Conservation (phyloP, 768 basidiomycete species). For the Hericium erinaceus region DNA sequence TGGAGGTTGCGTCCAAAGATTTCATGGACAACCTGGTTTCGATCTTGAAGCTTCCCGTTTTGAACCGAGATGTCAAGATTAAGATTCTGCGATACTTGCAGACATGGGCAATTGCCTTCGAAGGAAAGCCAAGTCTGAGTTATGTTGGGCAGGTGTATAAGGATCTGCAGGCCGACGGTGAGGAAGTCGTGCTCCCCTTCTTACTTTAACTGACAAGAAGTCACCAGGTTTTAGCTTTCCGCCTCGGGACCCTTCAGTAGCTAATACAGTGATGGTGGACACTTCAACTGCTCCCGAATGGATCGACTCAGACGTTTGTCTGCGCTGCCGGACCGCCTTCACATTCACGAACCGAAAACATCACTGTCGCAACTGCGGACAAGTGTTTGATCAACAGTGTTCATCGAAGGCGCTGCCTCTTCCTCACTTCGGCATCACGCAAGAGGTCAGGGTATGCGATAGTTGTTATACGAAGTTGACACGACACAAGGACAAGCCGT, state of each 20-base stretch:
- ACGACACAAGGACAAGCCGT: slow-evolving; percentile 55
- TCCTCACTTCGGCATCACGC: slow-evolving; percentile 88
- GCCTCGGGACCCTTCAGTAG: slow-evolving; percentile 58
- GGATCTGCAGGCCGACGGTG: slow-evolving; percentile 67
- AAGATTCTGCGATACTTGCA: slow-evolving; percentile 75
- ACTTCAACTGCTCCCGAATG: slow-evolving; percentile 91
- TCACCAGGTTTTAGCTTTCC: slow-evolving; percentile 73
- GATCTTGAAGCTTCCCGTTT: slow-evolving; percentile 65
- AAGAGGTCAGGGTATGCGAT: slow-evolving; percentile 92
- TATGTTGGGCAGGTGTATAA: slow-evolving; percentile 81
- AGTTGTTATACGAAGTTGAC: slow-evolving; percentile 72
- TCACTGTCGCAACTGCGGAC: slow-evolving; percentile 96
- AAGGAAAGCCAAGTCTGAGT: slow-evolving; percentile 61
- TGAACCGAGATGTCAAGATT: slow-evolving; percentile 78
- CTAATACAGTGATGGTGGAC: slow-evolving; percentile 81
- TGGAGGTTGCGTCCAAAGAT: slow-evolving; percentile 78
- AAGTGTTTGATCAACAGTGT: slow-evolving; percentile 92
- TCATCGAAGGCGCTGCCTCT: slow-evolving; percentile 77
- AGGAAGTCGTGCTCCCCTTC: slow-evolving; percentile 12
- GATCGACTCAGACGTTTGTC: slow-evolving; percentile 93
- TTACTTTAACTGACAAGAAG: neutral
- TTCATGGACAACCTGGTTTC: slow-evolving; percentile 92
- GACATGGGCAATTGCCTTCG: slow-evolving; percentile 89
- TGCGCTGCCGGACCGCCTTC: slow-evolving; percentile 86
- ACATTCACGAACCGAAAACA: slow-evolving; percentile 96